Evolutionary conservation across 2,329 filamentous ascomycete species (phyloP), one percentile per base, ranked within the genome.

Genomic region (Colletotrichum sp.): DNA sequence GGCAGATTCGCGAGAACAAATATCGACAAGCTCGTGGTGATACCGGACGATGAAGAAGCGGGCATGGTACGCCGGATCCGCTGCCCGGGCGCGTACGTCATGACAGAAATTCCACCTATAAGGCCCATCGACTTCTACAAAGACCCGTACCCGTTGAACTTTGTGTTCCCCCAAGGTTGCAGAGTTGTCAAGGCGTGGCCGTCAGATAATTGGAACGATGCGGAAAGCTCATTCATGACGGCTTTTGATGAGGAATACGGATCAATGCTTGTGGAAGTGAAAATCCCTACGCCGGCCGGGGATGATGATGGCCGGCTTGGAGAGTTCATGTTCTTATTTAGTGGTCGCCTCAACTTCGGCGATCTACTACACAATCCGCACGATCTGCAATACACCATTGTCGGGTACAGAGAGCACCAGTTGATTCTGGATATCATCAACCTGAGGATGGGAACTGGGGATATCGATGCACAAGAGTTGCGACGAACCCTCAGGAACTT

Each of bases 381-480:
- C 6, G 28, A 36, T 36, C 6, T 36, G 15, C 15, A 18, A 16
- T 44, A 2, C 39, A 49, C 18, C 18, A n/a, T n/a, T n/a, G 9
- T 49, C 1, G 18, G 18, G 1, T 49, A 49, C 39, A 49, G 39
- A 21, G 9, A 49, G 3, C 2, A 49, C 3, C 39, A 49, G 5
- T 3, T 21, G 18, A 4, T 12, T 0, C 39, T 49, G 2, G 39
- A 49, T 0, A 12, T 1, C 39, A 4, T 49, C 0, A n/a, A 49
- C 9, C 0, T 49, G 18, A 49, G 39, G 1, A 12, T 49, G 0
- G 39, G 1, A 21, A 3, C 9, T 1, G 6, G 39, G 0, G 18
- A 12, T 2, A 49, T 49, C 1, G 18, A 12, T 1, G 9, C 0
- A 0, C 0, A 1, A 1, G 39, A 49, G 18, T 7, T 49, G 39